A percentile compares a stretch with the other conserved stretches of the same genome.
Evolutionary conservation across 306 rosid genomes (phyloP).

Genomic region (Sphenostylis stenocarpa): DNA sequence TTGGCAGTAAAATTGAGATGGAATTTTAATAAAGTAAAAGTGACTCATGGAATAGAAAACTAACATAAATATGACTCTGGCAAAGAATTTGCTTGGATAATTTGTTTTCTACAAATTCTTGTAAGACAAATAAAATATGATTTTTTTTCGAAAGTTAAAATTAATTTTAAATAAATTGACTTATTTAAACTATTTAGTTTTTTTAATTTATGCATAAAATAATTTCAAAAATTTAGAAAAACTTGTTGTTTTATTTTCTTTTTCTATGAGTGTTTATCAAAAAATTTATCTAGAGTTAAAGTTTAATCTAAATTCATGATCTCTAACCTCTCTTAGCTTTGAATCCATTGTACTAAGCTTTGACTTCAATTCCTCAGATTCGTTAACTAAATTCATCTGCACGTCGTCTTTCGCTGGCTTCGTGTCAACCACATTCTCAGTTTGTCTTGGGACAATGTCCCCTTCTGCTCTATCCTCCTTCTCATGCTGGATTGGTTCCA

Average conservation of each 20-base stretch:
- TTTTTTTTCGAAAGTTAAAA: no score
- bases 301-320: slow-evolving; percentile 28
- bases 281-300: no score
- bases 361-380: slow-evolving; percentile 62
- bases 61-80: background rate
- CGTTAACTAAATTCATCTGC: slow-evolving; percentile 43
- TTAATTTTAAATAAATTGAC: no score
- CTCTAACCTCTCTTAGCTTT: slow-evolving; percentile 80
- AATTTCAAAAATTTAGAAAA: no score
- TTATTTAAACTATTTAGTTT: no score
- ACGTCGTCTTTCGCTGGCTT: slow-evolving; percentile 37
- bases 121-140: no score
- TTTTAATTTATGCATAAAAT: no score
- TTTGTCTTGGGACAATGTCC: slow-evolving; percentile 33
- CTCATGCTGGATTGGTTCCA: slow-evolving; percentile 42
- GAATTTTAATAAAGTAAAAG: slow-evolving; percentile 3
- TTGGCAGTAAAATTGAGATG: slow-evolving; percentile 20
- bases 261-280: no score
- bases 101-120: no score
- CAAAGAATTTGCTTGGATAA: background rate
- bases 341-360: slow-evolving; percentile 56
- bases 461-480: slow-evolving; percentile 44
- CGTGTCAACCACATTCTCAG: slow-evolving; percentile 41
- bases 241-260: no score
- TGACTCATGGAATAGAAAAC: slow-evolving; percentile 24